Percentiles rank a stretch among this genome's conserved stretches.
phyloP scores from a whole-genome alignment of 768 basidiomycete genomes.

The Suillus bovinus region DNA sequence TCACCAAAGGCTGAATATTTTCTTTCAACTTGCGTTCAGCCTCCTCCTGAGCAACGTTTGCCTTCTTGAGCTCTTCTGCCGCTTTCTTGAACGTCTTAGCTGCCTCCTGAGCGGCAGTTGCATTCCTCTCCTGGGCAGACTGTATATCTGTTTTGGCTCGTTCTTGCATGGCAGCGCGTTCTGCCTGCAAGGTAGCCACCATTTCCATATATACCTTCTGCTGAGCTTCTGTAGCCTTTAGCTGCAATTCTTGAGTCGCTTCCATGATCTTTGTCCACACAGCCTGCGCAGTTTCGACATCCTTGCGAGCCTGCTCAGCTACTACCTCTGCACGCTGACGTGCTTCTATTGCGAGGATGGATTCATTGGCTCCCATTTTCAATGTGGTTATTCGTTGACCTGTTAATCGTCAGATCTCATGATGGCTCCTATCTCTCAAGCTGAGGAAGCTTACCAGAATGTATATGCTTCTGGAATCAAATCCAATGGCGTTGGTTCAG shows the following conservation, averaged over 20 bases:
- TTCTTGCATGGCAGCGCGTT: not conserved
- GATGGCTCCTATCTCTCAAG: not conserved
- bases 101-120: slow-evolving; percentile 9
- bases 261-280: too few species aligned
- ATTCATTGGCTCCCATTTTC: not conserved
- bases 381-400: not conserved
- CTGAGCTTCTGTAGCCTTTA: not conserved
- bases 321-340: slow-evolving; percentile 9
- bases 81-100: slow-evolving; percentile 13
- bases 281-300: slow-evolving; percentile 1
- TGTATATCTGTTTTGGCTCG: slow-evolving; percentile 9
- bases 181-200: not conserved
- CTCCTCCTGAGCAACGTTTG: slow-evolving; percentile 3
- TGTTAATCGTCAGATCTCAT: not conserved
- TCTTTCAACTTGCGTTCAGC: slow-evolving; percentile 15
- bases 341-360: slow-evolving; percentile 2
- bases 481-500: not conserved
- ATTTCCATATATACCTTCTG: not conserved
- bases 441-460: not conserved
- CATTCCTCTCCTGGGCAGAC: slow-evolving; percentile 17
- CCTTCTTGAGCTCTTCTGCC: slow-evolving; percentile 15
- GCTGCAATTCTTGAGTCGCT: not conserved
- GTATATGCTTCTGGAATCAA: not conserved
- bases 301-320: slow-evolving; percentile 2
- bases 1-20: slow-evolving; percentile 29